Evolutionary conservation across 768 basidiomycete genomes (phyloP), one percentile per base, ranked within the genome.

Genomic region (Suillus hirtellus): DNA sequence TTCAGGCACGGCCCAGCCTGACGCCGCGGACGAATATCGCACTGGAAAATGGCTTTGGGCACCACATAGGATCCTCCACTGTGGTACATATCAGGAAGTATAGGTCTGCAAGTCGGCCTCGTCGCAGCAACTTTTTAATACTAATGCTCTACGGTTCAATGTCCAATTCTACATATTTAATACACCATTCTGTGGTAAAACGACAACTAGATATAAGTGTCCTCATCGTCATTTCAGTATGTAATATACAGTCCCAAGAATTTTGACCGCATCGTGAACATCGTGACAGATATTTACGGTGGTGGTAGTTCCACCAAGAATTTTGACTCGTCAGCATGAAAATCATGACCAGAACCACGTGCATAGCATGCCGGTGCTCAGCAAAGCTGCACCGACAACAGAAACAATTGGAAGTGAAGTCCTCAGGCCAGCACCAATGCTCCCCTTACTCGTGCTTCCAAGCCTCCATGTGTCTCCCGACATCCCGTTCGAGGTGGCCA

Each of bases 401-500:
- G 35, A 52, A 61, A 55, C 24, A n/a, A 61, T 17, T 17, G 43
- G 35, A 19, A 60, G 35, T 11, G 59, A 37, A 24, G 49, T n/a
- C 43, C 43, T 43, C n/a, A 35, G 9, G 14, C 46, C 40, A 21
- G 43, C 37, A 43, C 46, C 34, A 31, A 12, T 31, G 3, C 37
- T 53, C 60, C 27, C 64, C 1, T 59, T 54, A 60, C 72, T 71
- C 42, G 75, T 75, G 46, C 73, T 76, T 11, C 71, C 75, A 52
- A 64, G 17, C 31, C 52, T 53, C 21, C 64, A 27, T 43, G 67
- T 67, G 15, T 63, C 64, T 2, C 72, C 75, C 40, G 64, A 68
- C 47, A 76, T 72, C 1, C 81, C 81, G 65, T 82, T 81, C 35
- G 75, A 74, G 12, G 80, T 80, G 34, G 74, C 71, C 60, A 82